phyloP scores from a whole-genome alignment of 1,284 basidiomycete species.

The Jaminaea rosea region DNA sequence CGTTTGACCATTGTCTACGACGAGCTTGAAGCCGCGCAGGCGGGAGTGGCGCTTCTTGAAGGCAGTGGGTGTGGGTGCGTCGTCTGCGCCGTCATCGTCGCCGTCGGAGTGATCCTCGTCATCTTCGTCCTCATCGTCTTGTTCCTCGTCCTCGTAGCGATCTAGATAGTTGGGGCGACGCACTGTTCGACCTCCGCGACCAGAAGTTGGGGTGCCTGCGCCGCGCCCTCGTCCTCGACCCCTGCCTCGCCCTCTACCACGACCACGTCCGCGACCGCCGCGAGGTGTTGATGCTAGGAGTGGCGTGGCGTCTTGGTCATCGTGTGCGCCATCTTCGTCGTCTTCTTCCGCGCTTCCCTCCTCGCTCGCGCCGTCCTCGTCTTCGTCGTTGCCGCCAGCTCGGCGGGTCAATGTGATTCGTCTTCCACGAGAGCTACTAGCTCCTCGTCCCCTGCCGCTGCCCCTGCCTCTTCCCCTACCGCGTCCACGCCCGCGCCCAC shows the following conservation, averaged over 20 bases:
- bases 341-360: neutral
- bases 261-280: neutral
- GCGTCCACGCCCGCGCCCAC: neutral
- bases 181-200: too few species aligned
- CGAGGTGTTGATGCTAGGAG: neutral
- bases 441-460: slow-evolving; percentile 1
- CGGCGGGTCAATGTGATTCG: neutral
- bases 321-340: neutral
- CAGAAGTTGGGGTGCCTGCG: neutral
- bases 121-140: neutral
- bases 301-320: too few species aligned
- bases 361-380: slow-evolving; percentile 3
- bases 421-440: neutral
- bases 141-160: neutral
- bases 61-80: neutral
- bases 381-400: slow-evolving; percentile 3
- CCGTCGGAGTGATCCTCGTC: neutral
- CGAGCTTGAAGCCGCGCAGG: neutral
- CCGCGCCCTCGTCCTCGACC: neutral
- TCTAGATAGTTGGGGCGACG: too few species aligned
- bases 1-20: neutral
- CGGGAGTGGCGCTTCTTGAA: neutral
- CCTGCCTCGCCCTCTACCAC: neutral
- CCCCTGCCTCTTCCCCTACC: neutral
- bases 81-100: neutral